These are phyloP conservation scores for Vitis hybrid DNA, from an alignment of 177 flowering plant genomes.

Conservation along the genomic window DNA sequence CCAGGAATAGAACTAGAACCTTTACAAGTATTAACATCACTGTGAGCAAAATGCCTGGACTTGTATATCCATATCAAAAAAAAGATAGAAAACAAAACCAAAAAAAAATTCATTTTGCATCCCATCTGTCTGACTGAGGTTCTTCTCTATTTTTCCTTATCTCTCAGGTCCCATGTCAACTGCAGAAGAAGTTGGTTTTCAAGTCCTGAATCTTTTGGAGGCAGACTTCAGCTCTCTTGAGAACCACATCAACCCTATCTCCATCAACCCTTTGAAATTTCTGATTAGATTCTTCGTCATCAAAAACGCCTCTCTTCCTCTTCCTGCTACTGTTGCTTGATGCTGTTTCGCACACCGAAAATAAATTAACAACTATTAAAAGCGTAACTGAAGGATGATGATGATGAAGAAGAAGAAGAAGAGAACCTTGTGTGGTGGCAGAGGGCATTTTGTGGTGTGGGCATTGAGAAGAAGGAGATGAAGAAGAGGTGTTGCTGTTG, in stretches of 20 bases:
- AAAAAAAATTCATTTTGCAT: no score
- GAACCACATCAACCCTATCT: slow-evolving; percentile 22
- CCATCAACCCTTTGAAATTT: not conserved
- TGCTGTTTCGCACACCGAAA: slow-evolving; percentile 9
- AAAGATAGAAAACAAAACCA: no score
- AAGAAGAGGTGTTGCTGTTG: not conserved
- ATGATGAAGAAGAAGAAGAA: not conserved
- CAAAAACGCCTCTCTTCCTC: not conserved
- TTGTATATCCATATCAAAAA: no score
- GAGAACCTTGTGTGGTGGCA: slow-evolving; percentile 28
- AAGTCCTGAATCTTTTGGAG: slow-evolving; percentile 25
- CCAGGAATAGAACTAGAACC: no score
- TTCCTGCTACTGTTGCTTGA: slow-evolving; percentile 25
- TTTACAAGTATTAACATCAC: no score
- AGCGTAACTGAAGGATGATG: not conserved
- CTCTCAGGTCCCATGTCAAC: not conserved
- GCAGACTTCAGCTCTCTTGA: slow-evolving; percentile 32
- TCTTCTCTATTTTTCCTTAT: no score
- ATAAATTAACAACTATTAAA: not conserved
- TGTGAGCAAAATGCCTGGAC: no score
- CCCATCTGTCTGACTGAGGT: no score
- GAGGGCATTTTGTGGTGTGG: no score
- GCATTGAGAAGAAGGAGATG: no score
- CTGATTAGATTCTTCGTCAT: not conserved
- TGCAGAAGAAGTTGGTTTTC: slow-evolving; percentile 12